Evolutionary conservation across 2,329 filamentous ascomycete genomes (phyloP).

Genomic region (Diplodia mutila): DNA sequence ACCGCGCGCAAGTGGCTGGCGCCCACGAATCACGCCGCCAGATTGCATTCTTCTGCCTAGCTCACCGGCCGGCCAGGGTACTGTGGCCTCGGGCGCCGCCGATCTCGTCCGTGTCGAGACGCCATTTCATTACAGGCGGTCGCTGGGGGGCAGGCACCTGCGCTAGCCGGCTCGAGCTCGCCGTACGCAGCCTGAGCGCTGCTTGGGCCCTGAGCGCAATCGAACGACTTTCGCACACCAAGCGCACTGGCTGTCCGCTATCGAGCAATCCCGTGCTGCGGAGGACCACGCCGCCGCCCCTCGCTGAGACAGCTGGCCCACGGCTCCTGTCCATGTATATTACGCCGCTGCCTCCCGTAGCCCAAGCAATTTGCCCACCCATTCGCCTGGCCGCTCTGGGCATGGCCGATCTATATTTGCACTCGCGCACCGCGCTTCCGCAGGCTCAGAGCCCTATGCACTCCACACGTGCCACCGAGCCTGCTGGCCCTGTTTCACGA

Average conservation of each 20-base stretch:
- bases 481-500: constrained; percentile 14
- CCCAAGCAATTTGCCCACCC: constrained; percentile 4
- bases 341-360: neutral
- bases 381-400: neutral
- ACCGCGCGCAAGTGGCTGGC: constrained; percentile 1
- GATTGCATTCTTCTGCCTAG: constrained; percentile 15
- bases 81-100: neutral
- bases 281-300: constrained; percentile 8
- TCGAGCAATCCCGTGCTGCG: constrained; percentile 13
- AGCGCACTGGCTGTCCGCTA: neutral
- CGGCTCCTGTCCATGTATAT: constrained; percentile 8
- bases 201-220: constrained; percentile 7
- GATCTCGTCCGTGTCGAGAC: constrained; percentile 15
- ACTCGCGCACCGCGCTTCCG: neutral
- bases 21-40: constrained; percentile 12
- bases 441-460: constrained; percentile 3
- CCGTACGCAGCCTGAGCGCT: constrained; percentile 9
- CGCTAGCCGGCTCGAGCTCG: constrained; percentile 12
- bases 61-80: constrained; percentile 8
- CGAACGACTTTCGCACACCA: constrained; percentile 13
- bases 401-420: constrained; percentile 24
- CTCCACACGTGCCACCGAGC: constrained; percentile 12
- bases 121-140: constrained; percentile 12
- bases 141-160: neutral
- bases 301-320: constrained; percentile 13